Evolutionary conservation across 768 basidiomycete genomes (phyloP).

Genomic region (Leccinum broughii): DNA sequence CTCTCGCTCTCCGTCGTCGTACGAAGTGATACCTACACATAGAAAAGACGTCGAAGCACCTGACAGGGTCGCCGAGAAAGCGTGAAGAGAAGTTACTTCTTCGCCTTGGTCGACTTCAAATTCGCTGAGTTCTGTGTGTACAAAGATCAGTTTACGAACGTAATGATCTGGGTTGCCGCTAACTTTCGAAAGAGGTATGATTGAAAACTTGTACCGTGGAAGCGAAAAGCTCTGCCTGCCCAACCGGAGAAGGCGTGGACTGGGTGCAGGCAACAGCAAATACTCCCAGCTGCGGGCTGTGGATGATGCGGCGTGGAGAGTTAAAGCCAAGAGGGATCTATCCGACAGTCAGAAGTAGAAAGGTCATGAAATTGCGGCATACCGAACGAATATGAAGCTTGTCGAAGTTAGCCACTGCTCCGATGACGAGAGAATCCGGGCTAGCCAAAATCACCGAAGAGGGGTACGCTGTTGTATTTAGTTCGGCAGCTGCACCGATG

Average conservation of each 20-base stretch:
- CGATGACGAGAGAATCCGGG: constrained; percentile 57
- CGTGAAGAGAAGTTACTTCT: constrained; percentile 58
- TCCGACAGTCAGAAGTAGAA: neutral
- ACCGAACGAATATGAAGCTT: constrained; percentile 84
- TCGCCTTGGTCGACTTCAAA: constrained; percentile 47
- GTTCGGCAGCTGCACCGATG: constrained; percentile 48
- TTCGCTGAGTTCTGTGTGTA: constrained; percentile 27
- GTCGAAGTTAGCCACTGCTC: constrained; percentile 63
- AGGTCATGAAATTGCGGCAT: constrained; percentile 19
- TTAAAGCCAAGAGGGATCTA: constrained; percentile 74
- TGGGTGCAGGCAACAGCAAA: constrained; percentile 69
- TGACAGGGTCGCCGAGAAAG: constrained; percentile 29
- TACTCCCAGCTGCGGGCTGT: constrained; percentile 51
- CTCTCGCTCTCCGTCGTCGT: constrained; percentile 45
- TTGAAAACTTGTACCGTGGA: constrained; percentile 70
- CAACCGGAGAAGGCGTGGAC: constrained; percentile 54
- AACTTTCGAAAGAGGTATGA: constrained; percentile 62
- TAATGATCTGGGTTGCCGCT: constrained; percentile 27
- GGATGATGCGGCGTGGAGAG: constrained; percentile 65
- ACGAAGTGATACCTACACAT: constrained; percentile 49
- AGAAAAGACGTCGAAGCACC: constrained; percentile 42
- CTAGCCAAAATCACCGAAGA: constrained; percentile 62
- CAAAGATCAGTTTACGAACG: constrained; percentile 5
- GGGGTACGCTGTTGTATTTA: constrained; percentile 51
- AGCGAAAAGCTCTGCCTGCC: constrained; percentile 44